Conservation (phyloP, 371 early-diverging fungal genomes). For the Apophysomyces ossiformis region DNA sequence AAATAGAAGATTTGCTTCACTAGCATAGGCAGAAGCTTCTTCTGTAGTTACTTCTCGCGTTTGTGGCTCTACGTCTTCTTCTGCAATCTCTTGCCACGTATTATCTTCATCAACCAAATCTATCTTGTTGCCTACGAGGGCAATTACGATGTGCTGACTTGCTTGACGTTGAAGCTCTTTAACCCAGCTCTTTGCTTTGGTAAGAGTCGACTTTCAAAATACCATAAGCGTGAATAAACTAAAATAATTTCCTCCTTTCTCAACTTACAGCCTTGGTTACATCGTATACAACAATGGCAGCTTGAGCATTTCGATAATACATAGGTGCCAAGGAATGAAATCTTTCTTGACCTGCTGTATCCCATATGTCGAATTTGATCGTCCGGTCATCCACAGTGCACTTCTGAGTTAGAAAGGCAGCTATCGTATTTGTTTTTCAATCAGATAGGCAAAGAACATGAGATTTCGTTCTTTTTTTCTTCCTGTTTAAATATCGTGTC, state of each 20-base stretch:
- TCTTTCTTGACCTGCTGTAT: slow-evolving; percentile 88
- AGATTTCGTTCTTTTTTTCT: not conserved
- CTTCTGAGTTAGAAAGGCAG: slow-evolving; percentile 73
- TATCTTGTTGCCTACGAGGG: slow-evolving; percentile 91
- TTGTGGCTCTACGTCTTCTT: slow-evolving; percentile 30
- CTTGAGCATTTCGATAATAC: slow-evolving; percentile 96
- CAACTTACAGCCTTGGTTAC: slow-evolving; percentile 80
- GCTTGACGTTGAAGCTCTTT: slow-evolving; percentile 91
- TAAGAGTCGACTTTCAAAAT: slow-evolving; percentile 73
- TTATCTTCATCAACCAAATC: slow-evolving; percentile 60
- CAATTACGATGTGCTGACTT: slow-evolving; percentile 89
- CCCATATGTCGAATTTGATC: slow-evolving; percentile 85
- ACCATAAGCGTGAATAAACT: not conserved
- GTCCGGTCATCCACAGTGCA: slow-evolving; percentile 59
- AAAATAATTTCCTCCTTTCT: slow-evolving; percentile 6
- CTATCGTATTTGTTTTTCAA: slow-evolving; percentile 26
- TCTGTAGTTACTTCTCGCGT: slow-evolving; percentile 65
- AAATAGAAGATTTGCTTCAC: slow-evolving; percentile 73
- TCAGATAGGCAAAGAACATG: not conserved
- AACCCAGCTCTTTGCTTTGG: slow-evolving; percentile 94
- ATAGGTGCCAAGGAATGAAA: slow-evolving; percentile 91
- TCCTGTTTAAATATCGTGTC: not conserved
- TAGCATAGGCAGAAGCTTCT: slow-evolving; percentile 84
- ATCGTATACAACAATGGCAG: slow-evolving; percentile 94
- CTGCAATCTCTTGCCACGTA: slow-evolving; percentile 35